Evolutionary conservation across 208 protist species (phyloP), one percentile per base, ranked within the genome.

Genomic region (Porcisia deanei): DNA sequence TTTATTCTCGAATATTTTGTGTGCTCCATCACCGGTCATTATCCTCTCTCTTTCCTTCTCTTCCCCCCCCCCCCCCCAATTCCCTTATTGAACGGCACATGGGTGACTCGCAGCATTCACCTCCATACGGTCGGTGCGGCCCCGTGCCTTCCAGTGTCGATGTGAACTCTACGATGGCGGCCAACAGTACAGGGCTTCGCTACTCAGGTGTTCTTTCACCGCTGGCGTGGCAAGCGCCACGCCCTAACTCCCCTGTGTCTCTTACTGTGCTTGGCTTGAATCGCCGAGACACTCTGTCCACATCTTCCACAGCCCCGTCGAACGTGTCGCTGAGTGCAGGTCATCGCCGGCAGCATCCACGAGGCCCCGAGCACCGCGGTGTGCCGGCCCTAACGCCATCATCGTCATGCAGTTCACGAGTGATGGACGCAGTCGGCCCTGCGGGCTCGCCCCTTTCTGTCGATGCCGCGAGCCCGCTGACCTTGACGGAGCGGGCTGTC

Each of bases 151-250:
- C 53, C 52, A 63, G 22, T 53, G 39, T 25, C 22, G 63, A 79
- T 55, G 54, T 45, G 54, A 66, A 65, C 73, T 60, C 41, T 14
- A 61, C 70, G 25, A 70, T 59, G 34, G 34, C 73, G 2, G 43
- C 18, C 37, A 49, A 45, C 47, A 30, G 39, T 22, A 65, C 66
- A 30, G 58, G 16, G n/a, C 45, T 68, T 6, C 72, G 72, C 58
- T 59, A 75, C 58, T 79, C 45, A 63, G 77, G 39, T 25, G 49
- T 68, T 57, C 74, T 70, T 37, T 77, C 71, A 14, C 43, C 64
- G 41, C 45, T 81, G 1, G 66, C 43, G 14, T 77, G 77, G 70
- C 37, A 73, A 7, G 0, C 61, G 3, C 1, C 64, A 1, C 65
- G 71, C 10, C n/a, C 43, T 4, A 57, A 47, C 54, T 53, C 64